Base-by-base conservation (phyloP, 306 rosid species). In the Trifolium subterraneum region DNA sequence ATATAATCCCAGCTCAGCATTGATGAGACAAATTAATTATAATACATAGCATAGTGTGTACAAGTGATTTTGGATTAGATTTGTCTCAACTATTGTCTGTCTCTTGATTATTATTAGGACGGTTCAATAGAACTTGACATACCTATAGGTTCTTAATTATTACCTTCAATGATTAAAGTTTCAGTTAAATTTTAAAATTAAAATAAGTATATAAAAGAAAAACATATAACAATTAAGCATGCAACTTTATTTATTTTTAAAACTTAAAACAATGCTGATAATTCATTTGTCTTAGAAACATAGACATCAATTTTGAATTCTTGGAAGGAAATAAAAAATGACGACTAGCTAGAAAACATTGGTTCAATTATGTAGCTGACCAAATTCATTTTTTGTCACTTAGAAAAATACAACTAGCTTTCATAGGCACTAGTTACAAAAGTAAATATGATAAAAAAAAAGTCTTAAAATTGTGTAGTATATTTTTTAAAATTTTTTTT, bases 21-120 rank as follows among this genome's bases (percentile, higher is more conserved):
- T 78, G 74, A 72, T 29, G 75, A 72, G 81, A 84, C 81, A 78
- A 82, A 56, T 11, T 56, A 56, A 12, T 56, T 56, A 56, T 56
- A 56, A 78, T 41, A 22, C 42, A 79, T 61, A 73, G 61, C 74
- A 80, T 79, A 64, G 68, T 77, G 79, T 79, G 78, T 61, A 59
- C 27, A 29, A 73, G 66, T 72, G 86, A 81, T 75, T 85, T 63
- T 76, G 90, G 88, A 86, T 83, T 78, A 83, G 86, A 88, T 88
- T 73, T 88, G 90, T 86, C 90, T 82, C 85, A 80, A 76, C 66
- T 68, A 25, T 23, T 85, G 86, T 81, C 87, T 90, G 85, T 78
- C 80, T 79, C 70, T 74, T 74, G 68, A 75, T 78, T 73, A 75
- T 78, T 73, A 59, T 77, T 20, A 71, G 63, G 23, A 82, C 44